These are phyloP conservation scores for Hibiscus syriacus DNA, from an alignment of 345 rosid species.

Conservation along the genomic window DNA sequence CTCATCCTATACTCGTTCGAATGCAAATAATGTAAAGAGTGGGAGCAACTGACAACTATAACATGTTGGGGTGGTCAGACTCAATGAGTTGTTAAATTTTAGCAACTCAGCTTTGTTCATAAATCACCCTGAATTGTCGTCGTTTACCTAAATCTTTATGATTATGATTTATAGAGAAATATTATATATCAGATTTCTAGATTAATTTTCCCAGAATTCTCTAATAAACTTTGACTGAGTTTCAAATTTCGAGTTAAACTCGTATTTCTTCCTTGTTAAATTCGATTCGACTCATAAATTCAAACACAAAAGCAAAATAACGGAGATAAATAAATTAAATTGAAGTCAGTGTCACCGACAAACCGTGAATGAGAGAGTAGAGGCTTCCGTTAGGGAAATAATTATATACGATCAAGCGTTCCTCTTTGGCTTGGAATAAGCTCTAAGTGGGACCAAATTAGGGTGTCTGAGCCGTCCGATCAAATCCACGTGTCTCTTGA, in stretches of 20 bases:
- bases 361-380: conserved; percentile 93
- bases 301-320: too few species aligned
- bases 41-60: background rate
- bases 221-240: too few species aligned
- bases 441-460: conserved; percentile 78
- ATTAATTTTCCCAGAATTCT: too few species aligned
- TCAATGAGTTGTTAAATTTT: conserved; percentile 7
- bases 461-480: conserved; percentile 78
- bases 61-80: background rate
- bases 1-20: too few species aligned
- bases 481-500: conserved; percentile 64
- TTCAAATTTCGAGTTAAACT: too few species aligned
- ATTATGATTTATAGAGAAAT: background rate
- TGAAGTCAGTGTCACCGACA: conserved; percentile 3
- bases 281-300: too few species aligned
- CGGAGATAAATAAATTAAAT: background rate
- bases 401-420: conserved; percentile 81
- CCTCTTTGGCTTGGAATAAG: conserved; percentile 91
- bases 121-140: background rate
- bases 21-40: background rate
- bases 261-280: too few species aligned
- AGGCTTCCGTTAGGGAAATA: conserved; percentile 98
- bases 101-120: background rate
- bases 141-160: conserved; percentile 2
- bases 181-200: too few species aligned